phyloP scores from a whole-genome alignment of 2,329 filamentous ascomycete genomes.

The Aspergillus nomiae region DNA sequence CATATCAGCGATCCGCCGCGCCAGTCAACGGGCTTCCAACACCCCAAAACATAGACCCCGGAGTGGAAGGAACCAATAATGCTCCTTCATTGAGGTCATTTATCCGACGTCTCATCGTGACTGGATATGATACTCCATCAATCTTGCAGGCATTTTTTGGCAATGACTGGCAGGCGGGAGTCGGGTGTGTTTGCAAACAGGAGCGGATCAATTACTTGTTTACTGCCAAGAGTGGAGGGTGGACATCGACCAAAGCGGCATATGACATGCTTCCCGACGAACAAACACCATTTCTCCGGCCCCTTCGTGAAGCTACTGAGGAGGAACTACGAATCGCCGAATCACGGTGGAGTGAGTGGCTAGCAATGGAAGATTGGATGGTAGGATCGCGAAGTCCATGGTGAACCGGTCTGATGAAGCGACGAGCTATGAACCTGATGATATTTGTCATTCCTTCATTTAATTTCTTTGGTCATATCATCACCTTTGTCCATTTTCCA shows the following conservation, averaged over 20 bases:
- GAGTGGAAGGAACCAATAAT: constrained; percentile 23
- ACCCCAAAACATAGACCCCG: constrained; percentile 26
- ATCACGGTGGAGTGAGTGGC: constrained; percentile 86
- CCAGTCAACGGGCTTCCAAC: constrained; percentile 41
- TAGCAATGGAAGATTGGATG: constrained; percentile 99
- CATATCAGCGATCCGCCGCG: constrained; percentile 67
- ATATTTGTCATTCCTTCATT: constrained; percentile 14
- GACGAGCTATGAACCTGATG: constrained; percentile 28
- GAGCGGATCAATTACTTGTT: constrained; percentile 94
- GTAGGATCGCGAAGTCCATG: constrained; percentile 66
- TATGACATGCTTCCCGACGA: constrained; percentile 88
- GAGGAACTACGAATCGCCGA: constrained; percentile 82
- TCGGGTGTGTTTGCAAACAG: constrained; percentile 79
- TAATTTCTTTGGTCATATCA: constrained; percentile 5
- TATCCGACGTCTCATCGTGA: constrained; percentile 88
- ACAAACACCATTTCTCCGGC: constrained; percentile 80
- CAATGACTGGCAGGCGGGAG: constrained; percentile 76
- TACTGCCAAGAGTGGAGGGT: constrained; percentile 86
- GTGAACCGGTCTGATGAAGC: constrained; percentile 21
- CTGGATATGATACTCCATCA: constrained; percentile 81
- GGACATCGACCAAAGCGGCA: constrained; percentile 82
- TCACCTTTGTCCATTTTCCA: background rate
- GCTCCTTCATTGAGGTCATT: constrained; percentile 71
- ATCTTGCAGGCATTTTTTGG: constrained; percentile 92
- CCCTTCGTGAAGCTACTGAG: constrained; percentile 72